Evolutionary conservation across 2,329 filamentous ascomycete genomes (phyloP), one percentile per base, ranked within the genome.

Genomic region (Alternaria metachromatica): DNA sequence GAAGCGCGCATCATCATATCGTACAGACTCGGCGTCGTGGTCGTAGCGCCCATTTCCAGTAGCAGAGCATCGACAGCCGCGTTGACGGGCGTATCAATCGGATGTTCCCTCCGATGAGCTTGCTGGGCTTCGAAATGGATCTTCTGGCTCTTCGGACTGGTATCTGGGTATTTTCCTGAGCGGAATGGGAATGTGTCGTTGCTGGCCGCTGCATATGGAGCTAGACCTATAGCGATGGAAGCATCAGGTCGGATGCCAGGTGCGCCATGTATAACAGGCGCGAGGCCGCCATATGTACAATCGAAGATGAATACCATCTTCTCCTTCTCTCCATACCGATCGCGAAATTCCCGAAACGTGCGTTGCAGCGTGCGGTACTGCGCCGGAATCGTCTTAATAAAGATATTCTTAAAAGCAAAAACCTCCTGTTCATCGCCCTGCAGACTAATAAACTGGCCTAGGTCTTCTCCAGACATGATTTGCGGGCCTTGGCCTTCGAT

Each of bases 251-350:
- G 65, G 72, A 85, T 10, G 74, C 83, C 68, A 69, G 73, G 9
- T 73, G 84, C 58, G 1, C 83, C 82, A 4, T 59, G 45, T 44
- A 58, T 12, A 41, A 70, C 58, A 0, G 67, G 63, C 1, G 78
- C 61, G 6, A 74, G 61, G 0, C 81, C 83, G 61, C 78, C 74
- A 51, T 78, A 83, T 4, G 77, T 68, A 5, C 75, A 74, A 65
- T 86, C 84, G 26, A 75, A 73, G 26, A 86, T 55, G 21, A 85
- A 71, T n/a, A 86, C 64, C 23, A 86, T 76, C 43, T 82, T 73
- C 9, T 80, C 72, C 5, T 65, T 62, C 3, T 80, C 77, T 3
- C 64, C 62, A 20, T 82, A 70, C 2, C 74, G 55, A 5, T 73
- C 71, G 4, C 76, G 75, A 33, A 70, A 13, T 82, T 61, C 3